Conservation (phyloP, 1,139 yeast genomes). For the Chernovozyma aurita region DNA sequence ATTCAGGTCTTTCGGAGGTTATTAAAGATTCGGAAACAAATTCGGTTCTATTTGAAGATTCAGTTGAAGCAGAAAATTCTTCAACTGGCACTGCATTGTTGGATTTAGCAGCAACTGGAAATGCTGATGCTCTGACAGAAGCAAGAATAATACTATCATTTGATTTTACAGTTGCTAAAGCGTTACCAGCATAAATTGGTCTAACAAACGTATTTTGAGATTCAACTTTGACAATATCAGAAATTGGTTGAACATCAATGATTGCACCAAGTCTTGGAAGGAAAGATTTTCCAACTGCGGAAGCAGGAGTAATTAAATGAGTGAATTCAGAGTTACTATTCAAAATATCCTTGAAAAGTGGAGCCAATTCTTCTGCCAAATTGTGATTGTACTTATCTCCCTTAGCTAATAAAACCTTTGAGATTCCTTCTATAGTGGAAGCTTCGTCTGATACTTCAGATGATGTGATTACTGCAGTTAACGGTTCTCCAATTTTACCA, state of each 20-base stretch:
- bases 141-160: constrained; percentile 61
- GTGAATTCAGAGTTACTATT: constrained; percentile 44
- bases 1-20: constrained; percentile 85
- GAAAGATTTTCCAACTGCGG: constrained; percentile 82
- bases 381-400: constrained; percentile 45
- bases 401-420: constrained; percentile 50
- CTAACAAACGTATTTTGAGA: constrained; percentile 73
- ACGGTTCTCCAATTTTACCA: constrained; percentile 55
- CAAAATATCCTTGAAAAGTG: constrained; percentile 47
- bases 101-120: constrained; percentile 49
- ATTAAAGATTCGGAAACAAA: constrained; percentile 73
- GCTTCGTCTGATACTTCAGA: constrained; percentile 44
- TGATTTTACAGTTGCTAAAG: constrained; percentile 75
- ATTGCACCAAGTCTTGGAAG: constrained; percentile 86
- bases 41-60: constrained; percentile 36
- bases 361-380: constrained; percentile 64
- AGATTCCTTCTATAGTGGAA: constrained; percentile 33
- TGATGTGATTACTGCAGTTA: constrained; percentile 60
- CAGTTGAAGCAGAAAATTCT: constrained; percentile 35
- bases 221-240: constrained; percentile 71
- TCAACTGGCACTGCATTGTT: constrained; percentile 46
- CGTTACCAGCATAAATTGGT: constrained; percentile 96
- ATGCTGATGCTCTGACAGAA: constrained; percentile 84
- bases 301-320: constrained; percentile 77
- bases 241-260: constrained; percentile 81